These are phyloP conservation scores for Backusella sp. DNA, from an alignment of 192 early-diverging fungal genomes.

Conservation along the genomic window DNA sequence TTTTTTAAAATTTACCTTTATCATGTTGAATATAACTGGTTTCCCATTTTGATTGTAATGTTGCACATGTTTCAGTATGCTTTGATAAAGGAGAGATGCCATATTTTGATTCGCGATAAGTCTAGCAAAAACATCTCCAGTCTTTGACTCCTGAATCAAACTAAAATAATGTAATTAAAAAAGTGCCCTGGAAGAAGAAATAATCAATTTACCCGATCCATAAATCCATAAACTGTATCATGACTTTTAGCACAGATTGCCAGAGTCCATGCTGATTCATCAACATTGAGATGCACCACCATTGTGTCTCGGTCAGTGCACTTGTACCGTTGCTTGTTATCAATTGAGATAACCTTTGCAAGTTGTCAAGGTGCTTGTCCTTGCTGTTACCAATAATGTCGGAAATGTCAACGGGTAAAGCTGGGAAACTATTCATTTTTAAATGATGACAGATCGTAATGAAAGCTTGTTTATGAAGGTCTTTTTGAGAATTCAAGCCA, in stretches of 20 bases:
- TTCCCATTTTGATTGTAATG: neutral
- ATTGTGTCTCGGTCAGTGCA: neutral
- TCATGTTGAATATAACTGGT: neutral
- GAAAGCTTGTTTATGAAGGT: neutral
- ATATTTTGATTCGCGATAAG: conserved; percentile 1
- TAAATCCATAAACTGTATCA: conserved; percentile 13
- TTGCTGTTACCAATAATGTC: neutral
- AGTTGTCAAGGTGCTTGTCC: neutral
- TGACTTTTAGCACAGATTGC: conserved; percentile 15
- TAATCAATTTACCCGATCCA: conserved; percentile 12
- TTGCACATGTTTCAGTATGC: neutral
- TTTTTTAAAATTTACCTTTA: conserved; percentile 13
- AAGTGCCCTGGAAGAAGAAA: neutral
- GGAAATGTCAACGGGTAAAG: neutral
- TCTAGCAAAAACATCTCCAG: neutral
- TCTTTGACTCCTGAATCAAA: neutral
- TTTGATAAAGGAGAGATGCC: neutral
- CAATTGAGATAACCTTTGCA: neutral
- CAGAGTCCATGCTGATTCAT: neutral
- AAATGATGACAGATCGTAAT: neutral
- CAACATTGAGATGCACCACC: neutral
- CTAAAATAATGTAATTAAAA: neutral
- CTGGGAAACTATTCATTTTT: neutral
- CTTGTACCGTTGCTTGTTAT: neutral
- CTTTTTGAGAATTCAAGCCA: neutral